Base-by-base conservation (phyloP, 306 rosid species). In the Rosa persica region DNA sequence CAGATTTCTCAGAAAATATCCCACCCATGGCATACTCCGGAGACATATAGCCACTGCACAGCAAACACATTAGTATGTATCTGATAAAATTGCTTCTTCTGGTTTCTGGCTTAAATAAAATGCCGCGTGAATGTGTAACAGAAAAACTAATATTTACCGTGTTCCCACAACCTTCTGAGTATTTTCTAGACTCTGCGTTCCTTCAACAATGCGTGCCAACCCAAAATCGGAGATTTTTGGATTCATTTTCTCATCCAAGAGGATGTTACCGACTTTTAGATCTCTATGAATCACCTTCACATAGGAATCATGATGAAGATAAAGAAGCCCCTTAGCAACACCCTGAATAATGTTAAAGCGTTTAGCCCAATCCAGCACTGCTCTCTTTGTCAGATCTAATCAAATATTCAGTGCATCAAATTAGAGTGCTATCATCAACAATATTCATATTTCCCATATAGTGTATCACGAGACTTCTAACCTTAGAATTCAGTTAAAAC, bases 1-100 rank as follows among this genome's bases (percentile, higher is more conserved):
- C 81, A 0, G 82, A 81, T 73, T 85, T 81, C 20, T 76, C 82
- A 0, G 80, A 79, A 46, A 65, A 72, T 1, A 74, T 34, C 12
- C 86, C 82, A 0, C 74, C 49, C 25, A 58, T 57, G 0, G 80
- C 80, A 22, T 85, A 85, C 64, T 85, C 86, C 6, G 79, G 81
- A 13, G 83, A 71, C 75, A 82, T 78, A 62, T 85, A 85, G 6
- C 84, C 83, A 4, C 86, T 79, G 40, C 8, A 81, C 2, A 5
- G 0, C 3, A 46, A 36, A 74, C 2, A 20, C 7, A 27, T 47
- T 20, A 42, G 62, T 20, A 34, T 11, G 15, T 25, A 12, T 22
- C 16, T 58, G 49, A 46, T 1, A 9, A 12, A 48, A 3, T 48
- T 48, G 54, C 54, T 23, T 23, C 16, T 58, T 23, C 7, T n/a